A percentile compares a stretch with the other conserved stretches of the same genome.
These are phyloP conservation scores for Sugiyamaella boreocaroliniensis DNA, from an alignment of 805 yeast species.

Conservation along the genomic window DNA sequence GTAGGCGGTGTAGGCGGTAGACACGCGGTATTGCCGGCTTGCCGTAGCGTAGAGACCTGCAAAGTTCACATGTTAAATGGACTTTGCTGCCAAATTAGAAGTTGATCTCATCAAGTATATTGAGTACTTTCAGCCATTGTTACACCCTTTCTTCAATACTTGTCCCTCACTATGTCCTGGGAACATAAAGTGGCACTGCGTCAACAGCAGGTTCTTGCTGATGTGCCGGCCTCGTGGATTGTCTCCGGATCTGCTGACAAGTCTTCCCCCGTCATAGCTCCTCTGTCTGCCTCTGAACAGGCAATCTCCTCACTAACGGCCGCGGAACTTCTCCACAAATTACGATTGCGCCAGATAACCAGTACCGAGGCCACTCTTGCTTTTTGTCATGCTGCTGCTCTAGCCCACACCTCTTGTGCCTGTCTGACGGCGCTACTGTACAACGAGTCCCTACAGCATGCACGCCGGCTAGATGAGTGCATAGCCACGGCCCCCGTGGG, in stretches of 20 bases:
- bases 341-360: not conserved
- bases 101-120: too few species aligned
- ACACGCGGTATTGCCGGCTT: too few species aligned
- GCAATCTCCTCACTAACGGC: not conserved
- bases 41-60: too few species aligned
- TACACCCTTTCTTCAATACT: too few species aligned
- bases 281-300: not conserved
- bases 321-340: not conserved
- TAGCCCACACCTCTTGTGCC: slow-evolving; percentile 32
- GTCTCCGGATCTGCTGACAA: not conserved
- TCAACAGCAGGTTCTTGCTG: too few species aligned
- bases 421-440: slow-evolving; percentile 38
- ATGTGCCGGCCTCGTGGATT: not conserved
- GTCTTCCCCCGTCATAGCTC: not conserved
- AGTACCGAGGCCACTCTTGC: slow-evolving; percentile 41
- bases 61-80: too few species aligned
- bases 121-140: too few species aligned
- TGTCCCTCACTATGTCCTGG: too few species aligned
- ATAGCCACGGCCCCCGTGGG: slow-evolving; percentile 47
- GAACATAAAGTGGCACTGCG: too few species aligned
- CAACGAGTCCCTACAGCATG: slow-evolving; percentile 51
- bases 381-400: slow-evolving; percentile 46
- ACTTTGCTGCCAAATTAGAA: too few species aligned
- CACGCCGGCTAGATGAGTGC: slow-evolving; percentile 48
- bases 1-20: too few species aligned